phyloP scores from a whole-genome alignment of 257 asterid genomes.

The Striga asiatica region DNA sequence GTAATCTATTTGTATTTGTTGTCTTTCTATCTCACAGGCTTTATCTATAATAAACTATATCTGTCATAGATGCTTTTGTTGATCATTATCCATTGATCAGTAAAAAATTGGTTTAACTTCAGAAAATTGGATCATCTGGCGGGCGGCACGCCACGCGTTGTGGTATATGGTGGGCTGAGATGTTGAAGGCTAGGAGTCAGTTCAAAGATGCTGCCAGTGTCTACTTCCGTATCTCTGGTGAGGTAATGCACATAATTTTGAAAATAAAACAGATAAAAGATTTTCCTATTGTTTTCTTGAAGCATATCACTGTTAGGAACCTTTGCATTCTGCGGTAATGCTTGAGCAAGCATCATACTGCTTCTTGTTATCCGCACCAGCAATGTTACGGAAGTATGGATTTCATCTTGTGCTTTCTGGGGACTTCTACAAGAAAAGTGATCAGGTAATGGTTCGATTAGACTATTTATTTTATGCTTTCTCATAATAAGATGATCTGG shows the following conservation, averaged over 20 bases:
- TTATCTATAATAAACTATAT: not conserved
- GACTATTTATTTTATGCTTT: constrained; percentile 8
- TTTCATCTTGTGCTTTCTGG: constrained; percentile 98
- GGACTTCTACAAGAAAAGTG: constrained; percentile 87
- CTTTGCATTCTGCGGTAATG: constrained; percentile 87
- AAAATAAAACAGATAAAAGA: constrained; percentile 13
- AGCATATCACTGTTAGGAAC: constrained; percentile 49
- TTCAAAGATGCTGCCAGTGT: constrained; percentile 91
- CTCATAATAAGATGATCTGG: constrained; percentile 16
- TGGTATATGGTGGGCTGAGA: constrained; percentile 99
- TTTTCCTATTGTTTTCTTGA: constrained; percentile 29
- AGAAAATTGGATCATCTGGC: constrained; percentile 77
- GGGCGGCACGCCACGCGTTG: constrained; percentile 71
- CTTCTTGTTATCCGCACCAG: constrained; percentile 74
- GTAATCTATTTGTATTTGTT: not conserved
- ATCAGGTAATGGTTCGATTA: constrained; percentile 54
- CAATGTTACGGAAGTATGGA: constrained; percentile 84
- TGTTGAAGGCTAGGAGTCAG: constrained; percentile 83
- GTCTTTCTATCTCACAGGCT: not conserved
- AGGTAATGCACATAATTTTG: constrained; percentile 64
- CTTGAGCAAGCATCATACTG: constrained; percentile 98
- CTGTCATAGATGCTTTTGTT: not conserved
- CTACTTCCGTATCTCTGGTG: constrained; percentile 95
- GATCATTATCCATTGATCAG: constrained; percentile 9
- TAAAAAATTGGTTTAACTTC: constrained; percentile 16